These are phyloP conservation scores for Euphrasia arctica DNA, from an alignment of 305 asterid species.

Conservation along the genomic window DNA sequence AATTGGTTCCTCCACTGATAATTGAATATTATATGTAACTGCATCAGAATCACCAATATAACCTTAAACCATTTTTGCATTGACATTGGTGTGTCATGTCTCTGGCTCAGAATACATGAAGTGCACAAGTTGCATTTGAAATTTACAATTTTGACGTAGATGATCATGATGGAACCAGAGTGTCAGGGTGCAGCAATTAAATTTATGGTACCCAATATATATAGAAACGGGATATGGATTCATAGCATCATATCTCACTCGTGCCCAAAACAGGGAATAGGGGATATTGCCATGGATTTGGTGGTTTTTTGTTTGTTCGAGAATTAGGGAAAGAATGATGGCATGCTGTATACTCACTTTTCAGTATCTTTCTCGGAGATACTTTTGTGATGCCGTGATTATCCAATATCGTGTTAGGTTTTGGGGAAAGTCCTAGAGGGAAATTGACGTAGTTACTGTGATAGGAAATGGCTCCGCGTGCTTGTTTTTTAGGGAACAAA, in stretches of 20 bases:
- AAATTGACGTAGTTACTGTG: not conserved
- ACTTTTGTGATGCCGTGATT: not conserved
- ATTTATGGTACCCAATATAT: not conserved
- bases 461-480: no score
- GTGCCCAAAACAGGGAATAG: not conserved
- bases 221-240: not conserved
- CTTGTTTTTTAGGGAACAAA: not conserved
- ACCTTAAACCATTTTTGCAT: constrained; percentile 7
- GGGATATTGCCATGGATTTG: not conserved
- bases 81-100: not conserved
- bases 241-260: not conserved
- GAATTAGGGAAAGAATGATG: not conserved
- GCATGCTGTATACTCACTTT: not conserved
- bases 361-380: not conserved
- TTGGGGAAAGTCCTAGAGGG: not conserved
- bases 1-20: constrained; percentile 6
- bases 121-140: not conserved
- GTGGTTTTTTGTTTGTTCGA: not conserved
- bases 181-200: not conserved
- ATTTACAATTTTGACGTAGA: not conserved
- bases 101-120: constrained; percentile 16
- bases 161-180: constrained; percentile 18
- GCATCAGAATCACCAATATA: constrained; percentile 9
- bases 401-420: not conserved
- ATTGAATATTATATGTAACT: constrained; percentile 1